These are phyloP conservation scores for Cystobasidiaceae sp. DNA, from an alignment of 1,284 basidiomycete species.

Conservation along the genomic window DNA sequence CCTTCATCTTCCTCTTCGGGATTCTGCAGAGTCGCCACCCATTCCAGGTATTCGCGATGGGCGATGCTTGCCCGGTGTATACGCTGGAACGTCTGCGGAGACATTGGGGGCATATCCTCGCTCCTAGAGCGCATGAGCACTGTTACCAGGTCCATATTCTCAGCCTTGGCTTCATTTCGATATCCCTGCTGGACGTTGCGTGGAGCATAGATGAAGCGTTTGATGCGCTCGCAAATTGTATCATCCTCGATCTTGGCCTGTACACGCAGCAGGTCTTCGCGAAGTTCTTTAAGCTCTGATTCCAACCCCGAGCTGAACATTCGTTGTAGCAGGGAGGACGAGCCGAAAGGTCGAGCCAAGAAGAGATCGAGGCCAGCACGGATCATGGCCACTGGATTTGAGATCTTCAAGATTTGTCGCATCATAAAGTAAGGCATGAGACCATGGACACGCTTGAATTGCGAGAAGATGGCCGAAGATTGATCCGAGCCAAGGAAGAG, in stretches of 20 bases:
- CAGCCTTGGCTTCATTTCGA: conserved; percentile 71
- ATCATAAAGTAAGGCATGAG: conserved; percentile 98
- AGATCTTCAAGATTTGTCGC: conserved; percentile 83
- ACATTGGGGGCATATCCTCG: conserved; percentile 58
- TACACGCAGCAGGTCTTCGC: conserved; percentile 79
- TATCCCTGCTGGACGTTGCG: conserved; percentile 78
- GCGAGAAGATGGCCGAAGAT: conserved; percentile 79
- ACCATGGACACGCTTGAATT: conserved; percentile 87
- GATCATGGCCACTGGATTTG: conserved; percentile 95
- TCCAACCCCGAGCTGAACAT: conserved; percentile 91
- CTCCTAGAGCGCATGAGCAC: conserved; percentile 77
- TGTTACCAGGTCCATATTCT: conserved; percentile 72
- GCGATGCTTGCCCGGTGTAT: conserved; percentile 70
- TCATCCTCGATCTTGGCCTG: conserved; percentile 84
- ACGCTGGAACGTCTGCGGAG: conserved; percentile 64
- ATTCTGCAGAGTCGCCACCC: conserved; percentile 62
- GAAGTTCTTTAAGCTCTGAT: conserved; percentile 78
- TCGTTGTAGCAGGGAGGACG: conserved; percentile 79
- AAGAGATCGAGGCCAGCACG: conserved; percentile 88
- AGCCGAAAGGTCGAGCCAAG: conserved; percentile 95
- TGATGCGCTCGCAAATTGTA: conserved; percentile 78
- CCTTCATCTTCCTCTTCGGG: conserved; percentile 85
- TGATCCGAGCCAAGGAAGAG: conserved; percentile 89
- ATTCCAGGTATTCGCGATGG: conserved; percentile 64
- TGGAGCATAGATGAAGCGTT: conserved; percentile 77